These are phyloP conservation scores for Leccinum subgranulosum DNA, from an alignment of 768 basidiomycete species.

Conservation along the genomic window DNA sequence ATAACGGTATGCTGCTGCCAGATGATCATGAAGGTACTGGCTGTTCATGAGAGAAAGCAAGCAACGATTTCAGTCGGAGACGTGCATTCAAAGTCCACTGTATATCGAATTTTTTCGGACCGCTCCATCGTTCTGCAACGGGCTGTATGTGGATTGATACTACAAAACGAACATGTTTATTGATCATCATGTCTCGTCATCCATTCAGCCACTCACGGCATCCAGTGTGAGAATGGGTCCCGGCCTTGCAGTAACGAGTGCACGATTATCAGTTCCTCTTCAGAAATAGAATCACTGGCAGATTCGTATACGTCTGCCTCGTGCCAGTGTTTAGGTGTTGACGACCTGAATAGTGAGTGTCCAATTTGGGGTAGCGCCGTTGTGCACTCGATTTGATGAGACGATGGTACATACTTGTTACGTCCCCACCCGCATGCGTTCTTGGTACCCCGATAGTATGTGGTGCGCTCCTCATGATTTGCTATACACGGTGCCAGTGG, in stretches of 20 bases:
- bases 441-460: conserved; percentile 43
- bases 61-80: too few species aligned
- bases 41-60: too few species aligned
- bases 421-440: conserved; percentile 5
- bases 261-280: conserved; percentile 1
- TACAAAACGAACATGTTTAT: too few species aligned
- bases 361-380: not conserved
- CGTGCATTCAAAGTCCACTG: too few species aligned
- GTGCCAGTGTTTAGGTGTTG: conserved; percentile 14
- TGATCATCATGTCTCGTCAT: not conserved
- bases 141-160: too few species aligned
- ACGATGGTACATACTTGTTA: not conserved
- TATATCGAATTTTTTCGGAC: too few species aligned
- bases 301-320: too few species aligned
- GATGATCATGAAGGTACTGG: too few species aligned
- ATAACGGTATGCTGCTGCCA: too few species aligned
- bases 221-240: conserved; percentile 41
- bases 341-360: conserved; percentile 18
- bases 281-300: not conserved
- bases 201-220: not conserved
- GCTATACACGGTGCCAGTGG: conserved; percentile 48
- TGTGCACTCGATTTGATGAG: not conserved
- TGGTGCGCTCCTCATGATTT: conserved; percentile 48
- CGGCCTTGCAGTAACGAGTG: conserved; percentile 43
- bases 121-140: too few species aligned